Evolutionary conservation across 2,329 filamentous ascomycete species (phyloP).

Genomic region (Ceratocystis huliohia): DNA sequence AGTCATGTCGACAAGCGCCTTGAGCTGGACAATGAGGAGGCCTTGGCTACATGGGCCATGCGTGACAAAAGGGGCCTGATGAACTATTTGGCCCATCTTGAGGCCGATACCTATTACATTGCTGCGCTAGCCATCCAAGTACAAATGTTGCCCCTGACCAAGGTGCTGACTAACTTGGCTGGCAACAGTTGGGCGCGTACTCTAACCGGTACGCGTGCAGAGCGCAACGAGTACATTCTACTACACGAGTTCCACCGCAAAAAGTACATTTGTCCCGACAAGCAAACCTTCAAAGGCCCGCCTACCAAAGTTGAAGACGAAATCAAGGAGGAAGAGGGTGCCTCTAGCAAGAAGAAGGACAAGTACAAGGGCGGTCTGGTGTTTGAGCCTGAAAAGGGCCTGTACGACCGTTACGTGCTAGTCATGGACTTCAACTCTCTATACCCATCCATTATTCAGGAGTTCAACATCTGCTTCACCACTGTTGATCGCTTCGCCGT

Average conservation of each 20-base stretch:
- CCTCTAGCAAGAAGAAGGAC: conserved; percentile 83
- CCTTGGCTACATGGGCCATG: conserved; percentile 73
- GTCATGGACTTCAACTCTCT: conserved; percentile 99
- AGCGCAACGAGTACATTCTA: conserved; percentile 98
- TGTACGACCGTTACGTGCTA: conserved; percentile 95
- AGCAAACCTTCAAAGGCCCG: conserved; percentile 62
- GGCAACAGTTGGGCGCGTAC: conserved; percentile 98
- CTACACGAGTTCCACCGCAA: conserved; percentile 92
- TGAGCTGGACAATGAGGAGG: conserved; percentile 79
- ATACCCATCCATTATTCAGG: conserved; percentile 97
- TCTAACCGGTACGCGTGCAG: conserved; percentile 84
- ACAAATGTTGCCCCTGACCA: conserved; percentile 86
- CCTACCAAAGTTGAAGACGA: conserved; percentile 16
- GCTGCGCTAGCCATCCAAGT: conserved; percentile 78
- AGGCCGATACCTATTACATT: conserved; percentile 92
- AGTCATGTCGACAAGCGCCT: conserved; percentile 45
- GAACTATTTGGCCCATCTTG: conserved; percentile 87
- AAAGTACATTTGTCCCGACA: conserved; percentile 97
- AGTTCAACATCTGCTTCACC: conserved; percentile 99
- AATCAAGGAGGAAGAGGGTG: conserved; percentile 42
- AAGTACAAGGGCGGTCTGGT: conserved; percentile 98
- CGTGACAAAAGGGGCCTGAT: conserved; percentile 68
- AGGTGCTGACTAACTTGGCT: conserved; percentile 88
- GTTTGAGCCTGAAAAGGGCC: conserved; percentile 91
- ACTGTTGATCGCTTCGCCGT: conserved; percentile 66